Conservation (phyloP, 768 basidiomycete species). For the Pisolithus sp. region DNA sequence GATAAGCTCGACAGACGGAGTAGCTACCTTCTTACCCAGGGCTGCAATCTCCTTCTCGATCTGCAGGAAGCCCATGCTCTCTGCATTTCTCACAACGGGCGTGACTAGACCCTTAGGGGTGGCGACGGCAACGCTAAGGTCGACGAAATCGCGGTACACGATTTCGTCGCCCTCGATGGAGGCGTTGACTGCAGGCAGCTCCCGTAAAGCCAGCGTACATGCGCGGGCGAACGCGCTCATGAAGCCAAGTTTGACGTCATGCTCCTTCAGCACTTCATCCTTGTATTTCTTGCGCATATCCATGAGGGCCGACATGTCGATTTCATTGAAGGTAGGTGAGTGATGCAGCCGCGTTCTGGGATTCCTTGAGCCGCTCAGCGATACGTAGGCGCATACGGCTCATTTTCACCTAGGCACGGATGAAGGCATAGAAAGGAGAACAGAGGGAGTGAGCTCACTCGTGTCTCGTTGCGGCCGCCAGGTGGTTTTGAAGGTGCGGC, state of each 20-base stretch:
- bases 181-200: constrained; percentile 92
- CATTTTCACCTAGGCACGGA: constrained; percentile 78
- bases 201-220: constrained; percentile 73
- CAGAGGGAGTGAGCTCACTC: constrained; percentile 42
- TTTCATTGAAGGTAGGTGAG: constrained; percentile 99
- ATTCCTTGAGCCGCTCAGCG: constrained; percentile 95
- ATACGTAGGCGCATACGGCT: constrained; percentile 97
- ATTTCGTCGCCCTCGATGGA: constrained; percentile 92
- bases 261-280: constrained; percentile 81
- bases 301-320: constrained; percentile 97
- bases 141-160: constrained; percentile 87
- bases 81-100: constrained; percentile 89
- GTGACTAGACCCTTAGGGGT: constrained; percentile 98
- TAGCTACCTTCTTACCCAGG: constrained; percentile 77
- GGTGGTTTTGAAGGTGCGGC: constrained; percentile 30
- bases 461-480: constrained; percentile 76
- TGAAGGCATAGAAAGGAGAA: neutral
- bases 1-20: neutral
- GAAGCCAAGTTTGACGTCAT: constrained; percentile 95
- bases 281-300: constrained; percentile 93
- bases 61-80: constrained; percentile 77
- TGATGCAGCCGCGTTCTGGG: constrained; percentile 94
- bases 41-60: constrained; percentile 91
- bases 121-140: constrained; percentile 92
- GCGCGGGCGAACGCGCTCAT: constrained; percentile 97